Evolutionary conservation across 345 rosid species (phyloP), one percentile per base, ranked within the genome.

Genomic region (Heritiera littoralis): DNA sequence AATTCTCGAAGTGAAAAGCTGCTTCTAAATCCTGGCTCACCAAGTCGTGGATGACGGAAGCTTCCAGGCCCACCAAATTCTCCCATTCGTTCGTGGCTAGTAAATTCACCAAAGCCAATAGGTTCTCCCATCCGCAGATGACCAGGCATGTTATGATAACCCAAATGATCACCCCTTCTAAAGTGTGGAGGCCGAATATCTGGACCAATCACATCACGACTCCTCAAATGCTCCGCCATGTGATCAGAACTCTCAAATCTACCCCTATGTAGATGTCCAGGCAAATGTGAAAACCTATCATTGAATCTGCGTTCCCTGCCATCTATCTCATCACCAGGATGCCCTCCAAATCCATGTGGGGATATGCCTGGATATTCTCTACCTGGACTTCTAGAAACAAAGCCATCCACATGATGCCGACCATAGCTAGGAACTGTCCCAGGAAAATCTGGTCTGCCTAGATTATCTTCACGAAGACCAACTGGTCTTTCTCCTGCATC

Each of bases 11-110:
- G 79, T 11, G 91, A 78, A 83, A 81, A 86, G 86, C 75, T 86
- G 83, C 93, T 89, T 63, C 94, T 86, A 74, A 85, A 89, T 75
- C 94, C 92, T 46, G 90, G 88, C 74, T 90, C 94, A 72, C 91
- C 92, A 84, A 81, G 86, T 35, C 80, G 86, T 15, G 81, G 83
- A 70, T 69, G 85, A 58, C 52, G 83, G 79, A 86, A 86, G 85
- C 79, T 79, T 58, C 86, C 86, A 14, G 87, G 80, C 56, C 86
- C 86, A 66, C 77, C 80, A 9, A 82, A 80, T 46, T 89, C 89
- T 76, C 87, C 90, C 84, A 84, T 83, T 61, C 75, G 83, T 70
- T 84, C 76, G 70, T 77, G 88, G 60, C 84, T 80, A 77, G 84
- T 82, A 75, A 83, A 81, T 63, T 81, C 78, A 77, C 87, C 86